A percentile compares a stretch with the other conserved stretches of the same genome.
Evolutionary conservation across 1,139 yeast genomes (phyloP).

Genomic region (Lodderomyces orthopsilosis): DNA sequence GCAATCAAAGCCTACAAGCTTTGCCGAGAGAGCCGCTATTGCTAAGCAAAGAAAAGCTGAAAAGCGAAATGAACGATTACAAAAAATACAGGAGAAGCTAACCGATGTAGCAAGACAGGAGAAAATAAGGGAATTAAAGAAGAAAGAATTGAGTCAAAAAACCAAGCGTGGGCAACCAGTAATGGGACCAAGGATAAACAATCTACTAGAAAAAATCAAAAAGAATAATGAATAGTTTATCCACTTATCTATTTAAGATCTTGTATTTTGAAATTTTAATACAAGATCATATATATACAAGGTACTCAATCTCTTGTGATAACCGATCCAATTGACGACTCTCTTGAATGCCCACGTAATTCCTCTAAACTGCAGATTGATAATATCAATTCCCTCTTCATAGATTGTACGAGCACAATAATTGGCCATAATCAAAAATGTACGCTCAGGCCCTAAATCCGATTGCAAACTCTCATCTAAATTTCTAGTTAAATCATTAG

Average conservation of each 20-base stretch:
- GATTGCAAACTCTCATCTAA: constrained; percentile 79
- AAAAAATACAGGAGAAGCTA: constrained; percentile 25
- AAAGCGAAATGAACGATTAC: constrained; percentile 29
- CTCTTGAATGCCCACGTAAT: constrained; percentile 40
- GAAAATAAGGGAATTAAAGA: constrained; percentile 39
- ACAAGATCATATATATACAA: constrained; percentile 55
- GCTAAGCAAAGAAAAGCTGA: constrained; percentile 44
- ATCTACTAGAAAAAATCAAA: constrained; percentile 73
- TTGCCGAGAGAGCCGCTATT: constrained; percentile 47
- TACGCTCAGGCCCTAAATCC: constrained; percentile 85
- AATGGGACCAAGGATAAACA: constrained; percentile 86
- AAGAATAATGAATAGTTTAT: constrained; percentile 28
- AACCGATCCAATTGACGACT: constrained; percentile 47
- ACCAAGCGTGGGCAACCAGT: constrained; percentile 82
- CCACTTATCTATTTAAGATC: not conserved
- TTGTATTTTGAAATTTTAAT: constrained; percentile 24
- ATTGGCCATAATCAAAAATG: constrained; percentile 83
- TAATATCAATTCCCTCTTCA: constrained; percentile 54
- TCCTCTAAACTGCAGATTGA: constrained; percentile 26
- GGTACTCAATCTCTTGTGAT: constrained; percentile 51
- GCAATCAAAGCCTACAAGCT: constrained; percentile 26
- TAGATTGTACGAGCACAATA: constrained; percentile 85
- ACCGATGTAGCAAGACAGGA: constrained; percentile 22
- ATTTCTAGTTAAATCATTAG: constrained; percentile 88
- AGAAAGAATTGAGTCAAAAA: constrained; percentile 51